Conservation (phyloP, 163 green algal genomes). For the Volvox carteri region DNA sequence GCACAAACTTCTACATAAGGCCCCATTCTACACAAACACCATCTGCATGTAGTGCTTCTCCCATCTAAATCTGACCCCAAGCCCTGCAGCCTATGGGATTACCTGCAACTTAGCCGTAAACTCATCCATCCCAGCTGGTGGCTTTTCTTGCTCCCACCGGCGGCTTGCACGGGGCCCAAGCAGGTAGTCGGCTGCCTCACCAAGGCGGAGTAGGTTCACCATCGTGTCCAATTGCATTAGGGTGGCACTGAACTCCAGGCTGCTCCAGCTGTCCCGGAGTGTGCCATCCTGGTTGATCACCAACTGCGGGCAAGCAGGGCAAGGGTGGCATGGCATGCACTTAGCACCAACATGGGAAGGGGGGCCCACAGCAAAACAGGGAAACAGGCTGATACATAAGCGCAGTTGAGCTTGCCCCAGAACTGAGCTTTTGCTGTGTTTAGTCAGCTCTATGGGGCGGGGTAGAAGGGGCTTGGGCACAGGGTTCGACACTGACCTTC, state of each 20-base stretch:
- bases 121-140: background rate
- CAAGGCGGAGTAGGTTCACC: slow-evolving; percentile 7
- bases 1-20: too few relatives aligned
- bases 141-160: background rate
- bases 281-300: slow-evolving; percentile 22
- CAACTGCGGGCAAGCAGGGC: slow-evolving; percentile 23
- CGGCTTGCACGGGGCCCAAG: slow-evolving; percentile 9
- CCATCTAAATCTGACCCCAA: too few relatives aligned
- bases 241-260: slow-evolving; percentile 18
- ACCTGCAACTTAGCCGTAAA: slow-evolving; percentile 25
- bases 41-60: too few relatives aligned
- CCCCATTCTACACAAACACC: too few relatives aligned
- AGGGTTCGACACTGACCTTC: too few relatives aligned
- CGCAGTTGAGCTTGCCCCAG: background rate
- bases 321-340: background rate
- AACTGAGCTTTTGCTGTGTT: background rate
- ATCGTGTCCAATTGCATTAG: background rate
- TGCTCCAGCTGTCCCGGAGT: slow-evolving; percentile 12
- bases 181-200: slow-evolving; percentile 32
- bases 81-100: background rate
- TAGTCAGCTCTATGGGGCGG: background rate
- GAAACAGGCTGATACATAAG: background rate
- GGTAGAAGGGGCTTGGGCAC: too few relatives aligned
- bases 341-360: slow-evolving; percentile 4
- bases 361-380: slow-evolving; percentile 10